phyloP scores from a whole-genome alignment of 129 eudicot species.

The Solidago caesia region DNA sequence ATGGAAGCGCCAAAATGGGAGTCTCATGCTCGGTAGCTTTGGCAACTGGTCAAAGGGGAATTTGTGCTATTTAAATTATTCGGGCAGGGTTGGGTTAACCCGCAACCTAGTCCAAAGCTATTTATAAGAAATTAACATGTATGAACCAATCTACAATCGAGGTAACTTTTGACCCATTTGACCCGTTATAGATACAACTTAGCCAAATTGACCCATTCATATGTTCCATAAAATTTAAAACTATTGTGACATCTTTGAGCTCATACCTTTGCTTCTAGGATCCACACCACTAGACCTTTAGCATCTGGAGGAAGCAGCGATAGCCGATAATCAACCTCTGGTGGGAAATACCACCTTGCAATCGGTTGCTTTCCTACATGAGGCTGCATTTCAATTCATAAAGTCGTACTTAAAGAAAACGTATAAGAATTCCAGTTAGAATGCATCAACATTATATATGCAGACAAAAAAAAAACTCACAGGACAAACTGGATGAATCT shows the following conservation, averaged over 20 bases:
- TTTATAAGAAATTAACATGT: neutral
- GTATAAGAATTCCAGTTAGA: neutral
- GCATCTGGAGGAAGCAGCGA: constrained; percentile 84
- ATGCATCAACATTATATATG: neutral
- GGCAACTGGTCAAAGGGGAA: neutral
- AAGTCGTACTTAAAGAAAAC: neutral
- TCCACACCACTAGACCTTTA: constrained; percentile 77
- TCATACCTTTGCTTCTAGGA: constrained; percentile 83
- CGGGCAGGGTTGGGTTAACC: neutral
- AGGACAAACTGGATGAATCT: constrained; percentile 94
- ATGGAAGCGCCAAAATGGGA: neutral
- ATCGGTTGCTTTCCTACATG: constrained; percentile 95
- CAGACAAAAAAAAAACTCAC: constrained; percentile 40
- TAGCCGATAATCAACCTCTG: constrained; percentile 95
- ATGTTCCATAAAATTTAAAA: neutral
- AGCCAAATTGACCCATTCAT: neutral
- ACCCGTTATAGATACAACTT: neutral
- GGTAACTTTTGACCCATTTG: neutral
- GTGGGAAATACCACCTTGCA: constrained; percentile 95
- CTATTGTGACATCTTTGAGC: neutral
- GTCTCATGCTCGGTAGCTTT: neutral
- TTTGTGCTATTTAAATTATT: neutral
- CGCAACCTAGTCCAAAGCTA: neutral
- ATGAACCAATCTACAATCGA: neutral
- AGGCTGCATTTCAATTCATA: constrained; percentile 53